Base-by-base conservation (phyloP, 1,284 basidiomycete genomes). In the Puccinia polysora region DNA sequence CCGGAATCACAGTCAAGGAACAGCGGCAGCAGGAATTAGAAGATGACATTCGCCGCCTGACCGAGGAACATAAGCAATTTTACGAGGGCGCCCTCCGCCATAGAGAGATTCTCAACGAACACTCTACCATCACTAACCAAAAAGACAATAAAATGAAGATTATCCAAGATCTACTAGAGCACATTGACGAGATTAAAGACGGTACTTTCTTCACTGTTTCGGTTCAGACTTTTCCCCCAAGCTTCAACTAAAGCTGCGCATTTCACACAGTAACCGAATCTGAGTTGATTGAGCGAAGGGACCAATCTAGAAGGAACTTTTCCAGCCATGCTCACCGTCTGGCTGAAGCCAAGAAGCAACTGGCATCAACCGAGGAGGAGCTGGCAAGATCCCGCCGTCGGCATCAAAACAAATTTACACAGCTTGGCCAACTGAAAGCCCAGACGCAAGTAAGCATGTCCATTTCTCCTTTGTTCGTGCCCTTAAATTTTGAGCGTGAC, bases 11-110 rank as follows among this genome's bases (percentile, higher is more conserved):
- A 2, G 81, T 84, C 2, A 94, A 91, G 80, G 86, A 90, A 75
- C 83, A 87, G 14, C 85, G 89, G 67, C 86, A 88, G 56, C 89
- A 92, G 68, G 84, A 87, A 28, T 84, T 88, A n/a, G 76, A 89
- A 84, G 81, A 80, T 12, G 81, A 87, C 72, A 88, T 89, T 75
- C 85, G 88, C 30, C 81, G 82, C 18, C 82, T 91, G 47, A 87
- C 88, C 56, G 83, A 85, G 53, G 84, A 87, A 45, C 98, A 98
- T 79, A 83, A 87, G 73, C 85, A 86, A 58, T 90, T 94, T 78
- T 88, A 90, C 77, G 88, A 94, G 69, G 85, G 87, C 58, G 88
- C 91, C 1, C 86, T 86, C 18, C 88, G 88, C 76, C 97, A 97
- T 79, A 86, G 89, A 45, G 87, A 92, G 78, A 85, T 89, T 58